Base-by-base conservation (phyloP, 495 filamentous ascomycete genomes). In the Penicillium bovifimosum region DNA sequence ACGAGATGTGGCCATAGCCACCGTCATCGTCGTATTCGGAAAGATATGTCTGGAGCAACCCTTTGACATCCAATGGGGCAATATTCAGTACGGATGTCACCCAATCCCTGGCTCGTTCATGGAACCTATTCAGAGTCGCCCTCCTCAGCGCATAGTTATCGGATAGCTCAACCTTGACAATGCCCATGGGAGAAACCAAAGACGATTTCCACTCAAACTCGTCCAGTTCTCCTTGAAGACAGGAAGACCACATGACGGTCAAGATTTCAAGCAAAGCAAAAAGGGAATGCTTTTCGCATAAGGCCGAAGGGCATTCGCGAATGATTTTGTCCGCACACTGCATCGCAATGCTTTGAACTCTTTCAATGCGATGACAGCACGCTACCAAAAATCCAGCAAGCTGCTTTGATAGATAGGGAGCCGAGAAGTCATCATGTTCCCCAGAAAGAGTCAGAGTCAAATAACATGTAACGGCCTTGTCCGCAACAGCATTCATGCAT, bases 61-160 rank as follows among this genome's bases (percentile, higher is more conserved):
- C 91, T 61, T 98, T 97, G 40, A 97, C 82, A 69, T 97, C 91
- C n/a, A 96, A 73, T 14, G 93, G 91, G 7, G 95, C 90, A 39
- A 93, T 78, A 55, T 91, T 85, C 60, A 96, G 81, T 16, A 87
- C 88, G 29, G 77, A 66, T 2, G 77, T 81, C 1, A 97, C 84
- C 93, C 93, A 98, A 3, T 53, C 59, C 49, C 79, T 87, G n/a
- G 91, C 90, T 47, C 79, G 82, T 46, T 78, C 82, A 60, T 92
- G 83, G 31, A 97, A 80, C n/a, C 70, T 78, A 39, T 86, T 82
- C 34, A 98, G 71, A 1, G 93, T 96, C 41, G 73, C 77, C 49
- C 84, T 83, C 50, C 93, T 81, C 56, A 91, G 82, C 5, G 76
- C 71, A 61, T 92, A 96, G 59, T 91, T 86, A 62, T 98, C 95